A percentile compares a stretch with the other conserved stretches of the same genome.
phyloP scores from a whole-genome alignment of 2,329 filamentous ascomycete species.

The Pyricularia sp. region DNA sequence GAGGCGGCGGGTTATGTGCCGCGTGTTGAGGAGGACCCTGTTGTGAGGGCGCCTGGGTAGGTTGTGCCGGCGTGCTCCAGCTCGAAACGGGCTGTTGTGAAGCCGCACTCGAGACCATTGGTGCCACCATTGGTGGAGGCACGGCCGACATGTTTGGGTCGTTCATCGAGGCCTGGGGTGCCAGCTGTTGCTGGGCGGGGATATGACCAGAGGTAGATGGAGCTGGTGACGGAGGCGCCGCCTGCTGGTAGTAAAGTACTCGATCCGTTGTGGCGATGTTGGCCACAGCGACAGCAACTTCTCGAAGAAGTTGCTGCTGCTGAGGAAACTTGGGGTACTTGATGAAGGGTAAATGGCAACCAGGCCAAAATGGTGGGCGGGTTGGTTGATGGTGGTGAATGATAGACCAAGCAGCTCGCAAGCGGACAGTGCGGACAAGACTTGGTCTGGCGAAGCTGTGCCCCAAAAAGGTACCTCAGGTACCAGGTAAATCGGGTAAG shows the following conservation, averaged over 20 bases:
- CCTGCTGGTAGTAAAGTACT: conserved; percentile 5
- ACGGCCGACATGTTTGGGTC: conserved; percentile 4
- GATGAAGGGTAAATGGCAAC: neutral
- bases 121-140: neutral
- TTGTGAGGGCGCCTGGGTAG: conserved; percentile 8
- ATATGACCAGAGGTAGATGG: conserved; percentile 5
- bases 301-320: conserved; percentile 1
- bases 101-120: conserved; percentile 6
- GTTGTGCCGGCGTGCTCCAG: conserved; percentile 13
- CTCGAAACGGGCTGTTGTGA: conserved; percentile 15
- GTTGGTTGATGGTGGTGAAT: neutral
- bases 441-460: neutral
- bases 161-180: neutral
- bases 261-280: conserved; percentile 7
- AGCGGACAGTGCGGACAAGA: neutral
- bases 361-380: conserved; percentile 1
- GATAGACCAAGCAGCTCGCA: neutral
- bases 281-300: conserved; percentile 6
- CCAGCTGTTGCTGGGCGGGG: conserved; percentile 5
- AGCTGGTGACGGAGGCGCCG: conserved; percentile 6
- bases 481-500: neutral
- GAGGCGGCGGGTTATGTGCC: conserved; percentile 8
- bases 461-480: neutral
- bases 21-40: conserved; percentile 11
- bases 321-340: neutral